Conservation (phyloP, 768 basidiomycete genomes). For the Cystobasidium onofrii region DNA sequence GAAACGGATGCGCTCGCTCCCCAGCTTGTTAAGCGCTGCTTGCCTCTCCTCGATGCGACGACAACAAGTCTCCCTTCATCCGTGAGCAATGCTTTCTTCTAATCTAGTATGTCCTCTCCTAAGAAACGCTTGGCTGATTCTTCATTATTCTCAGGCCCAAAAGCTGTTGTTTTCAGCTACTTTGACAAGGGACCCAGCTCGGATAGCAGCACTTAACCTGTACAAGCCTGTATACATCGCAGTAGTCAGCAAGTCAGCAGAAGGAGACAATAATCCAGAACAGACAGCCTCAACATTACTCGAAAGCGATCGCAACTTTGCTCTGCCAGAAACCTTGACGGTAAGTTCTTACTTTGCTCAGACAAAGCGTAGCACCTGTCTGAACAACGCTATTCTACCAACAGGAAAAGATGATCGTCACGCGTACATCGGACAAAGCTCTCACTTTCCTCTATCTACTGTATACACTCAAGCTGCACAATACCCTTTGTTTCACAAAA, state of each 20-base stretch:
- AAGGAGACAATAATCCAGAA: constrained; percentile 42
- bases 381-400: too few species aligned
- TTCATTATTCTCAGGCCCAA: constrained; percentile 55
- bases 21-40: background rate
- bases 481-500: constrained; percentile 91
- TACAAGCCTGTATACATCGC: constrained; percentile 78
- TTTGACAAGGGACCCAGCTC: constrained; percentile 85
- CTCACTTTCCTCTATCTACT: constrained; percentile 81
- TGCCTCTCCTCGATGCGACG: constrained; percentile 46
- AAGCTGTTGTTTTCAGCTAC: constrained; percentile 96
- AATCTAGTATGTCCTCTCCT: background rate
- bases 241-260: constrained; percentile 53
- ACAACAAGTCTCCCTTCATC: constrained; percentile 45
- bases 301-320: constrained; percentile 46
- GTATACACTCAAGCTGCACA: constrained; percentile 55
- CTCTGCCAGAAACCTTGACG: constrained; percentile 67
- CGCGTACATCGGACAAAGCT: constrained; percentile 71
- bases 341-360: too few species aligned
- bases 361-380: too few species aligned
- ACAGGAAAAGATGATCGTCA: constrained; percentile 80
- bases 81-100: constrained; percentile 4
- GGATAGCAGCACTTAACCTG: constrained; percentile 71
- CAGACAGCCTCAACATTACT: constrained; percentile 49
- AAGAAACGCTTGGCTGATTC: background rate
- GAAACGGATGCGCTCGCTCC: constrained; percentile 53